phyloP scores from a whole-genome alignment of 2,329 filamentous ascomycete species.

The Elsinoe ampelina region DNA sequence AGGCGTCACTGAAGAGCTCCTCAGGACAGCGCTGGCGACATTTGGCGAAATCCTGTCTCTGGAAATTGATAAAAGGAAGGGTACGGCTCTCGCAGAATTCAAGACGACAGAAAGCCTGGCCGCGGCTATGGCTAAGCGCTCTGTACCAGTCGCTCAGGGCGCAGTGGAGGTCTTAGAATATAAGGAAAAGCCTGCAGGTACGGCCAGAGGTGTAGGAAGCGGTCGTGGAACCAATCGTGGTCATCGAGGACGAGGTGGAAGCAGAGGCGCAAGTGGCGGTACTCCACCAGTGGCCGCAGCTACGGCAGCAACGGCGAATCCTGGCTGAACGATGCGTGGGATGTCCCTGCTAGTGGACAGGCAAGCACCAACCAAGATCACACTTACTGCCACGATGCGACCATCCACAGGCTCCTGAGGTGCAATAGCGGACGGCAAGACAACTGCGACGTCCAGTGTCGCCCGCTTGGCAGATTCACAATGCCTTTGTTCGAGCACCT shows the following conservation, averaged over 20 bases:
- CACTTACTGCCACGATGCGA: no score
- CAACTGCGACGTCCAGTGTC: no score
- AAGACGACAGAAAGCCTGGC: conserved; percentile 60
- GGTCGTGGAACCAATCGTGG: conserved; percentile 16
- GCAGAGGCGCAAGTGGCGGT: conserved; percentile 14
- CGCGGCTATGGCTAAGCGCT: conserved; percentile 73
- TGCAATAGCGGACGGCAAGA: no score
- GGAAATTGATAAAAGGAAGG: conserved; percentile 90
- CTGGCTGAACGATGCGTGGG: no score
- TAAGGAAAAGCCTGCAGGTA: conserved; percentile 44
- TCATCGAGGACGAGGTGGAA: conserved; percentile 12
- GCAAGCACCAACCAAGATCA: no score
- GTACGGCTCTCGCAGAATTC: conserved; percentile 90
- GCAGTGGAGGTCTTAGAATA: conserved; percentile 80
- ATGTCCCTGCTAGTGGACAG: no score
- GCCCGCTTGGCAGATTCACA: no score
- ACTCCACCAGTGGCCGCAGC: conserved; percentile 15
- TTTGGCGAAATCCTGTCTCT: conserved; percentile 71
- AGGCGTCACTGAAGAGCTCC: conserved; percentile 73
- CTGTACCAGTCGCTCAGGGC: conserved; percentile 72
- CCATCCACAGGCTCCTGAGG: no score
- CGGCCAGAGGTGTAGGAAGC: not conserved
- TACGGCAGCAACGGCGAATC: conserved; percentile 17
- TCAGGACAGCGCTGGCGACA: conserved; percentile 62
- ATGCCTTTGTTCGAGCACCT: no score